A percentile compares a stretch with the other conserved stretches of the same genome.
phyloP scores from a whole-genome alignment of 306 rosid genomes.

The Vigna angularis region DNA sequence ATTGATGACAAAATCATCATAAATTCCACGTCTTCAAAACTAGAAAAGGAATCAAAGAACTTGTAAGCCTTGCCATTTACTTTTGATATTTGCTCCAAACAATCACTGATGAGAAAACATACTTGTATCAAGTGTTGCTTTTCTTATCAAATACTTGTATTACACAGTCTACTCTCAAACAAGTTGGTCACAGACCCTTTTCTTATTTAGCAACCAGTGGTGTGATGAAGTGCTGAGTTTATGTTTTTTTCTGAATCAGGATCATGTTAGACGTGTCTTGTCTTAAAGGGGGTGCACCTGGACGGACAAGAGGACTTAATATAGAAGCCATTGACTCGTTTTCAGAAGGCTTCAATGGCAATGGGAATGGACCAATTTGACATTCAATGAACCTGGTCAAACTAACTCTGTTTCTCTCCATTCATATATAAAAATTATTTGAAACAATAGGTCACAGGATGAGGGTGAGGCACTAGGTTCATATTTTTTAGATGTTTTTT shows the following conservation, averaged over 20 bases:
- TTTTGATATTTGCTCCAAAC: neutral
- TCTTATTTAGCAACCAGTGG: neutral
- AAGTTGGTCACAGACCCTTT: neutral
- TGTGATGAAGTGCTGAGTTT: conserved; percentile 7
- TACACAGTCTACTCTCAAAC: neutral
- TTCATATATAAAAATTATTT: conserved; percentile 33
- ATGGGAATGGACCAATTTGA: conserved; percentile 50
- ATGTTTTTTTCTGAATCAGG: conserved; percentile 55
- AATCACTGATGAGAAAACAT: neutral
- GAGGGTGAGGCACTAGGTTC: conserved; percentile 32
- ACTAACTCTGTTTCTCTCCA: conserved; percentile 55
- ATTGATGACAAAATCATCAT: conserved; percentile 66
- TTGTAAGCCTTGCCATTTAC: conserved; percentile 58
- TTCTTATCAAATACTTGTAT: neutral
- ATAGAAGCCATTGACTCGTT: conserved; percentile 52
- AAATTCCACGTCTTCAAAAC: conserved; percentile 53
- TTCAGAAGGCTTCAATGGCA: conserved; percentile 48
- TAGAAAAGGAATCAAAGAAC: conserved; percentile 60
- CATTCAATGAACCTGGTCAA: conserved; percentile 42
- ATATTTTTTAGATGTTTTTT: conserved; percentile 6
- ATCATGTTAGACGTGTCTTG: conserved; percentile 76
- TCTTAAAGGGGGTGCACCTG: conserved; percentile 87
- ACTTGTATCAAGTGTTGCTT: neutral
- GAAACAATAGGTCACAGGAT: conserved; percentile 12
- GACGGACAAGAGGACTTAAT: conserved; percentile 89